Evolutionary conservation across 805 yeast species (phyloP), one percentile per base, ranked within the genome.

Genomic region (Starmera dryadoides): DNA sequence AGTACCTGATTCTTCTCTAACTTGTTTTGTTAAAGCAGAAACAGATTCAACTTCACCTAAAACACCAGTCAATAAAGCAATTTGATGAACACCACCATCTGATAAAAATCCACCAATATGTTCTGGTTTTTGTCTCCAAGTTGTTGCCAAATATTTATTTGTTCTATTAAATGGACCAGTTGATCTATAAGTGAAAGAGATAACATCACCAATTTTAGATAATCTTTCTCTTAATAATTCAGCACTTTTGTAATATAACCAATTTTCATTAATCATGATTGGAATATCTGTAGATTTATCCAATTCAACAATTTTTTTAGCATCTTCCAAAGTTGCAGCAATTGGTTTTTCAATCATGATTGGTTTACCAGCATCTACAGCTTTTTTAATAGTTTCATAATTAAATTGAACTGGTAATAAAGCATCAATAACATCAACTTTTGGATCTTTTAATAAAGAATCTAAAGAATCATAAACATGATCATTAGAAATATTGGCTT

Each of bases 11-110:
- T 73, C 75, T 53, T 79, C 67, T 56, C 88, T 75, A 36, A 86
- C 71, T 63, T 88, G 96, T 44, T 68, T 77, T 12, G 96, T 81
- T 48, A 74, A 73, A 9, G 88, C 96, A 39, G 86, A 74, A 30
- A 89, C 77, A 6, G 79, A 60, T 36, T 73, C 77, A 14, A 87
- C 81, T 19, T 70, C 68, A 38, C 98, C 97, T 39, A 91, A 68
- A 16, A 87, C 78, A 43, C 78, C 86, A 8, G 95, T 87, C 47
- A 89, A 71, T 30, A 87, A 65, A 3, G 96, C 96, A 59, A 89
- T 66, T 61, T 89, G 97, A 63, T 91, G 98, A 19, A 91, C 98
- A 58, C 97, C 98, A 54, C 96, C 97, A 55, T 91, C 98, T 42
- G 91, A 81, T 52, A 91, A 68, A 62, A 70, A 89, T 0, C 97